These are phyloP conservation scores for Lichina pygmaea DNA, from an alignment of 495 filamentous ascomycete genomes.

Conservation along the genomic window DNA sequence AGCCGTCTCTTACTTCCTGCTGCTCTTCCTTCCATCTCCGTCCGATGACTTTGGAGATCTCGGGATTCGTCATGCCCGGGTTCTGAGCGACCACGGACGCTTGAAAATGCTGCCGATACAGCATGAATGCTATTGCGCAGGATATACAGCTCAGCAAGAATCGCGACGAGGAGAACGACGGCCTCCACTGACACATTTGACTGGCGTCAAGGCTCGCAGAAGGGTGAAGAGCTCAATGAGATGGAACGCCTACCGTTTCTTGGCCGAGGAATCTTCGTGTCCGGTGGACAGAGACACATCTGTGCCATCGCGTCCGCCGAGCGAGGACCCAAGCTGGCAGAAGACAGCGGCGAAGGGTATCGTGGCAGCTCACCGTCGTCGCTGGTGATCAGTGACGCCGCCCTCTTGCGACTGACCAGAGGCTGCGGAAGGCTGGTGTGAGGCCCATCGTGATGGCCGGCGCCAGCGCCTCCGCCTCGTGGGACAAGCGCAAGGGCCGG, in stretches of 20 bases:
- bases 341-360: neutral
- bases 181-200: neutral
- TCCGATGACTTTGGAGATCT: constrained; percentile 95
- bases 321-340: constrained; percentile 4
- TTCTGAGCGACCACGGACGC: constrained; percentile 50
- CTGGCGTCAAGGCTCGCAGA: neutral
- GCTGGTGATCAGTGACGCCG: constrained; percentile 2
- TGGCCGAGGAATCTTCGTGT: constrained; percentile 78
- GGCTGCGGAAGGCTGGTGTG: too few relatives aligned
- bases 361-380: constrained; percentile 1
- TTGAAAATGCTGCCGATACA: constrained; percentile 90
- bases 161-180: neutral
- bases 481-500: too few relatives aligned
- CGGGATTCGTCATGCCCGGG: constrained; percentile 79
- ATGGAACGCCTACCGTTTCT: constrained; percentile 55
- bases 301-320: constrained; percentile 12
- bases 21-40: constrained; percentile 64
- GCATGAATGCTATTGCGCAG: constrained; percentile 55
- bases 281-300: constrained; percentile 80
- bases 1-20: constrained; percentile 52
- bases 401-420: neutral
- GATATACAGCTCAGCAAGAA: neutral
- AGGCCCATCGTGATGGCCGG: too few relatives aligned
- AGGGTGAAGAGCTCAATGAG: constrained; percentile 3
- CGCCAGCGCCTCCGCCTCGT: too few relatives aligned